Base-by-base conservation (phyloP, 352 stramenopile genomes). In the Pythium utonaiense region DNA sequence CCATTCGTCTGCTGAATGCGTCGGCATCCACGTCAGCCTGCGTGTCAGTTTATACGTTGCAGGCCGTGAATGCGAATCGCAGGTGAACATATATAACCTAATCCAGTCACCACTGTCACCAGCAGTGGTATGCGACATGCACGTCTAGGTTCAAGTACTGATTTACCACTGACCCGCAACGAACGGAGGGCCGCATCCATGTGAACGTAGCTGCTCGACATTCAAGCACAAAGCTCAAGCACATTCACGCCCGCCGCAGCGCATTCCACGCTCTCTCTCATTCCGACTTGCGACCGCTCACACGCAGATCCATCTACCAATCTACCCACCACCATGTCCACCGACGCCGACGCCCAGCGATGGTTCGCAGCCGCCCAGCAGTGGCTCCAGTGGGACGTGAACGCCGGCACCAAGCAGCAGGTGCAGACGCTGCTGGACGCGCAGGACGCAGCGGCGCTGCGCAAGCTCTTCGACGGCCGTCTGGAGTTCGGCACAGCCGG, bases 401-500 rank as follows among this genome's bases (percentile, higher is more conserved):
- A 96, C 68, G 64, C 60, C 31, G 75, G 66, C 56, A 97, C 89
- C 24, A 88, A 85, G 56, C 50, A 69, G 34, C 62, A 70, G n/a
- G 73, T 97, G 47, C 57, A 90, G 60, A 30, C 62, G 47, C 73
- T 96, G n/a, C 38, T 97, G 19, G 73, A 72, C 13, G 64, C 72
- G 14, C 64, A 81, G 8, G 70, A 96, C 62, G 57, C 72, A 14
- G 41, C 64, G 14, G 66, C 70, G 42, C 65, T 97, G 33, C 69
- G 69, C n/a, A 57, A 77, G 44, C 73, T 96, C 53, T 93, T 98
- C 53, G 59, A 78, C 49, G 75, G 76, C 36, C 89, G 93, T 24
- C 69, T 98, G 22, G 80, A 88, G 53, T 98, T 98, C 71, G 93
- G 93, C 21, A 98, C 93, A 30, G 92, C 93, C 28, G 93, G 87